Evolutionary conservation across 805 yeast genomes (phyloP).

Genomic region (Ogataea degrootiae): DNA sequence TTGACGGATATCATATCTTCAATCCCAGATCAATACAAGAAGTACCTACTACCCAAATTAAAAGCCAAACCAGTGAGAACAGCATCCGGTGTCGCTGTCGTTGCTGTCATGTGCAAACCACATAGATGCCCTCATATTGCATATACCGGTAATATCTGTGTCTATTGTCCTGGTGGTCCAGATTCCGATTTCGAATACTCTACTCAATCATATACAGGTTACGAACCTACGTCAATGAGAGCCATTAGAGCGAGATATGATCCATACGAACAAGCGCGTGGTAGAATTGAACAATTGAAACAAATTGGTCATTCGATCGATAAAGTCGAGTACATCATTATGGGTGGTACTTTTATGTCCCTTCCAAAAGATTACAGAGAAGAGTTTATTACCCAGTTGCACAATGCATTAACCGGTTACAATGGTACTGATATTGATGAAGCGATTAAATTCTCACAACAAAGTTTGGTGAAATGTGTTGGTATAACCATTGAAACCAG

Average conservation of each 20-base stretch:
- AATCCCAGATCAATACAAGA: constrained; percentile 93
- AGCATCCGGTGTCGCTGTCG: constrained; percentile 98
- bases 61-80: constrained; percentile 99
- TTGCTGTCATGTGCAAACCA: constrained; percentile 99
- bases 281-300: constrained; percentile 91
- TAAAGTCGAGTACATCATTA: constrained; percentile 93
- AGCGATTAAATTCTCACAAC: constrained; percentile 87
- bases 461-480: constrained; percentile 92
- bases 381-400: constrained; percentile 79
- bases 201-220: constrained; percentile 97
- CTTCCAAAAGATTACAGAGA: constrained; percentile 87
- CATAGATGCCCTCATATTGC: constrained; percentile 99
- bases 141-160: constrained; percentile 97
- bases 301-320: constrained; percentile 95
- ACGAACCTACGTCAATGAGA: constrained; percentile 98
- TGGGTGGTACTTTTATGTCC: constrained; percentile 99
- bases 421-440: constrained; percentile 85
- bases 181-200: constrained; percentile 97
- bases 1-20: constrained; percentile 91
- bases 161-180: constrained; percentile 98
- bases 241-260: constrained; percentile 98
- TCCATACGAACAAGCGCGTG: constrained; percentile 97
- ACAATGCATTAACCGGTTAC: constrained; percentile 92
- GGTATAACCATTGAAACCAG: constrained; percentile 98
- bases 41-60: constrained; percentile 83